Evolutionary conservation across 1,284 basidiomycete species (phyloP).

Genomic region (Ustilago crameri): DNA sequence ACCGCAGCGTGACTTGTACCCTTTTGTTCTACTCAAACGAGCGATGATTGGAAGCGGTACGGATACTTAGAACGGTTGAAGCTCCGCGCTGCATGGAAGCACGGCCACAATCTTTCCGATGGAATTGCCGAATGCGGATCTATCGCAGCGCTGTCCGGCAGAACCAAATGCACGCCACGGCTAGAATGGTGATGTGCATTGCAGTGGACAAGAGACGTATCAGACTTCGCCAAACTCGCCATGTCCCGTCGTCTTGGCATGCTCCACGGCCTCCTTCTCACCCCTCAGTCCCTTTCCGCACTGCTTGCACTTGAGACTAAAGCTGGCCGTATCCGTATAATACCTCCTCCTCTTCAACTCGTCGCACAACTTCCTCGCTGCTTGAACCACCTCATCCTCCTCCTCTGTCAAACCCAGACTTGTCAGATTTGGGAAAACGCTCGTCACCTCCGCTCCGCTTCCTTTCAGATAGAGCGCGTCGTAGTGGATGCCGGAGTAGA

Average conservation of each 20-base stretch:
- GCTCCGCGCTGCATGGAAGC: too few species aligned
- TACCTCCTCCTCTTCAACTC: constrained; percentile 45
- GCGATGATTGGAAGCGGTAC: too few species aligned
- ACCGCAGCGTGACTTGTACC: too few species aligned
- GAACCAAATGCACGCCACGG: too few species aligned
- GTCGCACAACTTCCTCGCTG: constrained; percentile 29
- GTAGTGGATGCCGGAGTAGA: constrained; percentile 60
- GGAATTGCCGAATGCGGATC: too few species aligned
- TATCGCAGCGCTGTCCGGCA: too few species aligned
- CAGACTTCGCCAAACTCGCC: constrained; percentile 52
- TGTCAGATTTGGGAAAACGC: constrained; percentile 34
- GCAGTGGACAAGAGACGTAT: too few species aligned
- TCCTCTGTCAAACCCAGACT: constrained; percentile 9
- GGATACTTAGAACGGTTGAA: too few species aligned
- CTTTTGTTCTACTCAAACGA: too few species aligned
- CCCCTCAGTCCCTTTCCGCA: constrained; percentile 45
- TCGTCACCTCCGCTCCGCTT: constrained; percentile 21
- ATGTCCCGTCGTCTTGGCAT: constrained; percentile 54
- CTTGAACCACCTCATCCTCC: constrained; percentile 27
- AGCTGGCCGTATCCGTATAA: constrained; percentile 56
- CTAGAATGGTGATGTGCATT: too few species aligned
- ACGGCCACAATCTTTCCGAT: too few species aligned
- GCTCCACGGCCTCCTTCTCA: constrained; percentile 52
- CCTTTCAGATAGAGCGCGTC: constrained; percentile 45
- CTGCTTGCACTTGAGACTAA: constrained; percentile 44